phyloP scores from a whole-genome alignment of 768 basidiomycete genomes.

The Mycena vulgaris region DNA sequence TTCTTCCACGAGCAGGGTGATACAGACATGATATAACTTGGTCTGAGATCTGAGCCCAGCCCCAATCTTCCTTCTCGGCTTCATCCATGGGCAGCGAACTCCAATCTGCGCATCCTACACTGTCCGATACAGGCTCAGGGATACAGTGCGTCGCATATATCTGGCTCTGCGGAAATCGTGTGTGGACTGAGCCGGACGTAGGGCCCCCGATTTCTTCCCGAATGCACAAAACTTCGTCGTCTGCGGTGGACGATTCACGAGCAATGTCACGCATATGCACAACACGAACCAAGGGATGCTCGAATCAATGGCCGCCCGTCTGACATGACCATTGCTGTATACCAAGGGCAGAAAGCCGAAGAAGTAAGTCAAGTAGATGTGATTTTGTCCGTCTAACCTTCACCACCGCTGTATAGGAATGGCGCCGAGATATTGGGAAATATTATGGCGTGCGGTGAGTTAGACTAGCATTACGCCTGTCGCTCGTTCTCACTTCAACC shows the following conservation, averaged over 20 bases:
- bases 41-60: no score
- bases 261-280: constrained; percentile 4
- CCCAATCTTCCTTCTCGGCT: no score
- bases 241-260: constrained; percentile 7
- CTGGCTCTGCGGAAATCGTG: no score
- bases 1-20: no score
- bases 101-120: no score
- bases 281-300: background rate
- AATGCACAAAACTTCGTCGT: constrained; percentile 19
- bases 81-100: no score
- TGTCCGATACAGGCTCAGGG: no score
- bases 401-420: background rate
- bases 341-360: constrained; percentile 22
- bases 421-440: constrained; percentile 14
- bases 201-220: constrained; percentile 3
- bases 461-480: background rate
- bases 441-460: constrained; percentile 22
- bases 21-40: no score
- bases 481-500: background rate
- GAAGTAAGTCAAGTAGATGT: background rate
- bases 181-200: no score
- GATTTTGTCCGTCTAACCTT: background rate
- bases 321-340: constrained; percentile 23
- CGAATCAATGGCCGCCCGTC: constrained; percentile 13
- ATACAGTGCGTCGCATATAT: no score